Percentiles rank a stretch among this genome's conserved stretches.
Conservation (phyloP, 164 flowering plant species). For the Paratinospora sagittata region DNA sequence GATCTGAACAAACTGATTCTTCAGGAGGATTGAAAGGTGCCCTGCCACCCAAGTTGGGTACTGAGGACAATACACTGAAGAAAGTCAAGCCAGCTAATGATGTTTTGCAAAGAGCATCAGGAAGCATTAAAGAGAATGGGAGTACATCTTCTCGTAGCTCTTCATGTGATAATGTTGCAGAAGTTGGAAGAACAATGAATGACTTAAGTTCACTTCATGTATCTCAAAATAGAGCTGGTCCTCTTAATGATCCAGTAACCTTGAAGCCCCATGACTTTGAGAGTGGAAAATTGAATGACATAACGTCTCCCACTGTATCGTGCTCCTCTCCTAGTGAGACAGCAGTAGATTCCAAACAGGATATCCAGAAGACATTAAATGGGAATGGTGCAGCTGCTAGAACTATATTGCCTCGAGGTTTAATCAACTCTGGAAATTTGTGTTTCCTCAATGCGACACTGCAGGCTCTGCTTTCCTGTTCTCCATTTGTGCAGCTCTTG, state of each 20-base stretch:
- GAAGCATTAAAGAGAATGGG: conserved; percentile 40
- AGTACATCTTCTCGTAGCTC: conserved; percentile 10
- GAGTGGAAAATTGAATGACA: conserved; percentile 18
- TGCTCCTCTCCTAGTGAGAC: conserved; percentile 16
- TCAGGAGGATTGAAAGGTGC: conserved; percentile 15
- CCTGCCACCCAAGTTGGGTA: conserved; percentile 12
- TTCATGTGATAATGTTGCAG: conserved; percentile 22
- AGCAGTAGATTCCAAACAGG: conserved; percentile 19
- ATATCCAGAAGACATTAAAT: conserved; percentile 20
- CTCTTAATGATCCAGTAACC: conserved; percentile 19
- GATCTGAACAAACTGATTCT: conserved; percentile 20
- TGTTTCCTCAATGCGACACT: conserved; percentile 95
- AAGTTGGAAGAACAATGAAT: not conserved
- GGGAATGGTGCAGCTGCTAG: conserved; percentile 18
- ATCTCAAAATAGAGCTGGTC: conserved; percentile 22
- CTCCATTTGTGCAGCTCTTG: conserved; percentile 79
- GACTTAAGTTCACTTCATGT: conserved; percentile 13
- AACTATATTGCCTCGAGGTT: conserved; percentile 65
- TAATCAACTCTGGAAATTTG: conserved; percentile 80
- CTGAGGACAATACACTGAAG: conserved; percentile 15
- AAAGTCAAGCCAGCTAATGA: conserved; percentile 12
- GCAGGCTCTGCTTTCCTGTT: conserved; percentile 88
- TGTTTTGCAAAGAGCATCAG: conserved; percentile 9
- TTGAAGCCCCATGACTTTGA: conserved; percentile 20
- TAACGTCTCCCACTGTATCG: not conserved